Base-by-base conservation (phyloP, 192 early-diverging fungal species). In the Coemansia sp. region DNA sequence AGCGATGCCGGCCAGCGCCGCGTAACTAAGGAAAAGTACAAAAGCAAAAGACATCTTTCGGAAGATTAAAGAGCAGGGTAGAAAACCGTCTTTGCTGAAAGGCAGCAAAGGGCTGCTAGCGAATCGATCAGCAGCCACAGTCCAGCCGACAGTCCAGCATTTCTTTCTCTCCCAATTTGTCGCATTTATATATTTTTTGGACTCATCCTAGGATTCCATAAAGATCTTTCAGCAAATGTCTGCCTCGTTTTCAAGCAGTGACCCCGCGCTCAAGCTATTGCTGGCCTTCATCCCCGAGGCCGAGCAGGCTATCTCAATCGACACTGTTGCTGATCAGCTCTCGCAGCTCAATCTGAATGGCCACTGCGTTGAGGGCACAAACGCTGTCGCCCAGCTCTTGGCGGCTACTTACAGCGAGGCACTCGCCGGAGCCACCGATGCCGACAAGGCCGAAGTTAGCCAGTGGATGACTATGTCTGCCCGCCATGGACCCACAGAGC, bases 401-500 rank as follows among this genome's bases (percentile, higher is more conserved):
- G 75, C 75, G 5, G 66, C 66, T 18, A 82, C 72, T 64, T 82
- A 77, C 64, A 69, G 70, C 65, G 69, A 62, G 35, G 60, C 61
- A 3, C 74, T 82, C 10, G 63, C 79, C 23, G 79, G 79, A 3
- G 59, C 65, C 25, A 73, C 64, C 7, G 75, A 73, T 20, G 55
- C 60, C 11, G 79, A 76, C 41, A 65, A 61, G 53, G 79, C 79
- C 36, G 75, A 82, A n/a, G 64, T 82, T 26, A 82, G 75, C 70
- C 79, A 82, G 68, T 82, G 79, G 79, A 69, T 82, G 73, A 82
- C 73, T 48, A 82, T 82, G 79, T 82, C 79, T 9, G 74, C 74
- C 12, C 73, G 79, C 28, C 67, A 75, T 34, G 73, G 79, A 12
- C 71, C 64, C 16, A 42, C 70, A 4, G 79, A 82, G 74, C 79